Evolutionary conservation across 2,329 filamentous ascomycete species (phyloP), one percentile per base, ranked within the genome.

Genomic region (Colletotrichum sojae): DNA sequence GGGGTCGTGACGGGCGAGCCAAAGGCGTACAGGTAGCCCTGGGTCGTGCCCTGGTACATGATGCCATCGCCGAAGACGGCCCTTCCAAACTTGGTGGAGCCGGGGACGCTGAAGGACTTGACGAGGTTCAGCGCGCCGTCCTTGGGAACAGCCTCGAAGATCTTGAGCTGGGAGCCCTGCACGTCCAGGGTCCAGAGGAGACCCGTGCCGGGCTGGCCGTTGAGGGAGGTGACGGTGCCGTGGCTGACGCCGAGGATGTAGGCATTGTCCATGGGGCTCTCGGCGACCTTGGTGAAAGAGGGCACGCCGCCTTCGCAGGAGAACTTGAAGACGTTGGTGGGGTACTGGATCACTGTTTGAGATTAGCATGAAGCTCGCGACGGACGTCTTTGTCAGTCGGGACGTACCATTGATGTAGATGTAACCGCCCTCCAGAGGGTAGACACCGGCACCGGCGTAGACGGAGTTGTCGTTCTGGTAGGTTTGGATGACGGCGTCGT

Each of bases 301-400:
- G 87, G 84, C 10, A 84, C 80, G 4, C 86, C 87, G 22, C 78
- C 73, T 58, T 79, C 77, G 74, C 86, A 89, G 2, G 84, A 83
- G 74, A 89, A 89, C 71, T 89, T 86, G 81, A 89, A 89, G 18
- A 88, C 85, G 57, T 86, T 82, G 0, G 86, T 86, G 15, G 84
- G 82, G 72, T 85, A 86, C 72, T 85, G 82, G 61, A 89, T 88
- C 5, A 88, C 79, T 5, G n/a, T 4, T 3, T 8, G 18, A 10
- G 13, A 51, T 67, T 53, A 63, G 59, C 13, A 49, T 15, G 0
- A 1, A 0, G 6, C 2, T 36, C 6, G 5, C 51, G 1, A 1
- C 0, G n/a, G 20, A 31, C 18, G 13, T 2, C 5, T 43, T 16
- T 39, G 27, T 4, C 6, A 13, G n/a, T 6, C 10, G 9, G 6